Conservation (phyloP, 345 rosid species). For the Boechera divaricarpa region DNA sequence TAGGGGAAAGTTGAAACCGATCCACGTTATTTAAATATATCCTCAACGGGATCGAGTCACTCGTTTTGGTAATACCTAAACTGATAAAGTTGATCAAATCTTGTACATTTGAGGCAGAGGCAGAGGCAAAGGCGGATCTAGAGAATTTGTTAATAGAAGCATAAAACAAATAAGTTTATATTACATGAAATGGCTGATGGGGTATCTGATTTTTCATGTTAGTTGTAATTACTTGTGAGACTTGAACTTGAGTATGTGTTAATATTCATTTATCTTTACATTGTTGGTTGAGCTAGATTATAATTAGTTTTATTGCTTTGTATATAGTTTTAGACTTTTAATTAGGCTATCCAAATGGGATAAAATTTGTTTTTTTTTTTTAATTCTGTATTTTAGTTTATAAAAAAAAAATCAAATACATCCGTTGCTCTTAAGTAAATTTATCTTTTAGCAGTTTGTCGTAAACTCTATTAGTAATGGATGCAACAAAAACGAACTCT, state of each 20-base stretch:
- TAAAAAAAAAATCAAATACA: too few species aligned
- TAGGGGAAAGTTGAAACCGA: slow-evolving; percentile 11
- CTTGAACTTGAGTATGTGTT: not conserved
- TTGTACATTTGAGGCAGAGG: not conserved
- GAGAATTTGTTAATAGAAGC: not conserved
- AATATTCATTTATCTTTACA: not conserved
- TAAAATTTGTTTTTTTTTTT: not conserved
- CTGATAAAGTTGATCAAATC: not conserved
- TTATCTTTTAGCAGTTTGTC: not conserved
- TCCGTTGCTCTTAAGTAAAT: not conserved
- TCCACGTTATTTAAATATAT: not conserved
- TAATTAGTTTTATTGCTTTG: not conserved
- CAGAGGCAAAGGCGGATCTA: not conserved
- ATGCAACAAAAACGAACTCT: not conserved
- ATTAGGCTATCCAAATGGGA: not conserved
- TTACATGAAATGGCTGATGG: not conserved
- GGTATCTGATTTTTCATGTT: not conserved
- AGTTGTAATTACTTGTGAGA: not conserved
- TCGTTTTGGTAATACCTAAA: not conserved
- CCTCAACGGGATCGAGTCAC: not conserved
- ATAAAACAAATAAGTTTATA: not conserved
- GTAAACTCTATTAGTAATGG: not conserved
- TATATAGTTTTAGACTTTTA: not conserved
- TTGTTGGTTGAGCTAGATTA: not conserved
- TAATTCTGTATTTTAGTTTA: not conserved